Conservation (phyloP, 306 rosid species). For the Vicia sativa region DNA sequence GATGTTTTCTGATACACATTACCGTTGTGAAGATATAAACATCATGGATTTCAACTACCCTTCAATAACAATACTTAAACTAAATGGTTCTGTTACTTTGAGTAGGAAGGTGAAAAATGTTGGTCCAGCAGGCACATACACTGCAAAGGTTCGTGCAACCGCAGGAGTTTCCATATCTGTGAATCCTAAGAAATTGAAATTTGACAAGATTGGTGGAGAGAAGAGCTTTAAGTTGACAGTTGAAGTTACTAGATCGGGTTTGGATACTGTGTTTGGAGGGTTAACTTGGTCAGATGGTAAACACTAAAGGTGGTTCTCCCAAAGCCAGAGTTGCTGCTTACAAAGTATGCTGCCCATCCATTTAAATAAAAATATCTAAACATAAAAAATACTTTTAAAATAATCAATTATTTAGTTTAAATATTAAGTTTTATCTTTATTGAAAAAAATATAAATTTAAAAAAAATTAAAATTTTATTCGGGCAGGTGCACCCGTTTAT, state of each 20-base stretch:
- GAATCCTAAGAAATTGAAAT: conserved; percentile 51
- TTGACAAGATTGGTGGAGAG: conserved; percentile 54
- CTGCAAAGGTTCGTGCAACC: conserved; percentile 40
- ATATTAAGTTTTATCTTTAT: no score
- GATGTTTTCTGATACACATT: conserved; percentile 28
- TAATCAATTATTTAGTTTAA: no score
- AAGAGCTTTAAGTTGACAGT: conserved; percentile 56
- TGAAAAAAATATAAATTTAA: no score
- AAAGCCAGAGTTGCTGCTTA: no score
- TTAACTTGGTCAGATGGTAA: conserved; percentile 64
- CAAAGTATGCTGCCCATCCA: no score
- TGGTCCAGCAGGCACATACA: conserved; percentile 59
- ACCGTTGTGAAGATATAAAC: conserved; percentile 33
- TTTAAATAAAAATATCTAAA: no score
- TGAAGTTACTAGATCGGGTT: conserved; percentile 32
- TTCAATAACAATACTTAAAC: conserved; percentile 53
- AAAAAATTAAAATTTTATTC: no score
- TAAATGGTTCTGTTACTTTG: conserved; percentile 47
- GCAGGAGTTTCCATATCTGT: conserved; percentile 49
- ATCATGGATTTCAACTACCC: conserved; percentile 75
- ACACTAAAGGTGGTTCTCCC: no score
- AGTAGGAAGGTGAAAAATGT: conserved; percentile 66
- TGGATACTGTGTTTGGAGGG: conserved; percentile 44
- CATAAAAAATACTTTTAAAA: no score
- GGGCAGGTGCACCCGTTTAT: no score